Evolutionary conservation across 305 asterid genomes (phyloP).

Genomic region (Solanum hybrid): DNA sequence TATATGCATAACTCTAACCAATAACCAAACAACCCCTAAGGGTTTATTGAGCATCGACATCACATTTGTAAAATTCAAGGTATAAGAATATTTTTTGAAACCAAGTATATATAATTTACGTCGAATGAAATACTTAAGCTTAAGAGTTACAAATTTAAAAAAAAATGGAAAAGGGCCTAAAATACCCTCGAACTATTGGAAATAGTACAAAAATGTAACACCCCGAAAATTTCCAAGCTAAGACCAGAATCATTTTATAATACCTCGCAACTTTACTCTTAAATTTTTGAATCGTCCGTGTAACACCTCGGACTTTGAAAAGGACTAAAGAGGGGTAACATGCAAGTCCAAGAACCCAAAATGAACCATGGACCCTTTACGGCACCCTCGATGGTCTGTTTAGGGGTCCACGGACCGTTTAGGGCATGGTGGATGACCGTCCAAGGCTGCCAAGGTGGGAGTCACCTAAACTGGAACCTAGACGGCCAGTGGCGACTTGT

Average conservation of each 20-base stretch:
- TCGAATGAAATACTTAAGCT: background rate
- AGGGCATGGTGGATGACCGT: background rate
- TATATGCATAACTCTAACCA: background rate
- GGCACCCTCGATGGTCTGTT: background rate
- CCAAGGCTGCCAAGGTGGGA: background rate
- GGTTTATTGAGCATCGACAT: background rate
- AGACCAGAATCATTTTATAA: background rate
- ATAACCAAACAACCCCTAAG: background rate
- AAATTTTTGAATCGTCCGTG: no score
- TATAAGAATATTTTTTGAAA: background rate
- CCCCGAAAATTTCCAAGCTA: background rate
- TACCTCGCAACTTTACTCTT: background rate
- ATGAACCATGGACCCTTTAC: background rate
- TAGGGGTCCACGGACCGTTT: background rate
- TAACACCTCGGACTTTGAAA: background rate
- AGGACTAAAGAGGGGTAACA: background rate
- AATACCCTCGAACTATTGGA: background rate
- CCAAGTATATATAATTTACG: background rate
- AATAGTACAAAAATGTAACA: background rate
- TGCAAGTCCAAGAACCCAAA: background rate
- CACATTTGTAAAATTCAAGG: background rate
- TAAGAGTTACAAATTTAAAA: no score
- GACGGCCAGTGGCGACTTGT: no score
- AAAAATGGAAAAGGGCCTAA: background rate
- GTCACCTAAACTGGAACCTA: no score